Evolutionary conservation across 805 yeast genomes (phyloP), one percentile per base, ranked within the genome.

Genomic region (Candida bentonensis): DNA sequence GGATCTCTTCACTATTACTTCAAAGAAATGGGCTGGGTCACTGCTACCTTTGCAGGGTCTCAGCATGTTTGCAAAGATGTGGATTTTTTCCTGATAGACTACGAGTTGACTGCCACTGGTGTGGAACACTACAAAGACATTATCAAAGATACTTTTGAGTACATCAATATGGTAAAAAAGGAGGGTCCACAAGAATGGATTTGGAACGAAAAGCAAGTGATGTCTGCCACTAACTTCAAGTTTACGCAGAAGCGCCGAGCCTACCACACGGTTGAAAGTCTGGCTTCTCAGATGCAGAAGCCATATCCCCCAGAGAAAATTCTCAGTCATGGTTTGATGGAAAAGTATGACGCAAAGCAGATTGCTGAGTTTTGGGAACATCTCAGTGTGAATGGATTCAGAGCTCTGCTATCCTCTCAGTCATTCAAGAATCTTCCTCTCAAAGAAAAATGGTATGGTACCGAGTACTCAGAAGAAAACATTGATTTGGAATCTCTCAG

Each of bases 361-460:
- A 73, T 89, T 23, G 54, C 59, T 4, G 65, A 73, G 13, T 76
- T 72, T 49, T 70, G 72, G 13, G 51, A 62, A 0, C 65, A 66
- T 46, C 66, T 89, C 45, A 70, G 57, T 33, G 71, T 79, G 0
- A 66, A 71, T 21, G 86, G 84, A 51, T 73, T 82, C 52, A 70
- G 85, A 48, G 65, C 75, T 3, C 63, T 70, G 39, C 57, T 88
- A 22, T 65, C 76, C 13, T 67, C 74, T 23, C 78, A 66, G 60
- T 73, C 59, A 50, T 68, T 75, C 43, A 69, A 69, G 4, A 71
- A 71, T 2, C 62, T 73, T 41, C 65, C 69, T 44, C 50, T 62
- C 15, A 67, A 56, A 20, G 98, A 89, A 59, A 69, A 76, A 55
- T 89, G 96, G 95, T 89, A 92, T 57, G 95, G 94, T 2, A 86